Evolutionary conservation across 208 protist species (phyloP).

Genomic region (Crithidia fasciculata): DNA sequence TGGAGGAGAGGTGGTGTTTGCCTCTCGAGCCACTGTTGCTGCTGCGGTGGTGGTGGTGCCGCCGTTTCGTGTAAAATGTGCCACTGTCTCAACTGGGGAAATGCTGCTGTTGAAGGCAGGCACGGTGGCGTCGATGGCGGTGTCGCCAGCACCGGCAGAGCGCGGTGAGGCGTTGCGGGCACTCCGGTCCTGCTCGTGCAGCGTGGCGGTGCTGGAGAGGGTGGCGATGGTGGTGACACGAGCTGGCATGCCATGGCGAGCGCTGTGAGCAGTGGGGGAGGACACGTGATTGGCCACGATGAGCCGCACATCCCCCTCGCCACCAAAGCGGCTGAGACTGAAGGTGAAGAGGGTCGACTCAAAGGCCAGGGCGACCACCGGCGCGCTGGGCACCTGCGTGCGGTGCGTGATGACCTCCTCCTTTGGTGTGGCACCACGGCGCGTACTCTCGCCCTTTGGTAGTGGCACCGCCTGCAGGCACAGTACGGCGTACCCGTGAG

Average conservation of each 20-base stretch:
- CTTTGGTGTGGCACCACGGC: conserved; percentile 1
- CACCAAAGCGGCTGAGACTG: conserved; percentile 31
- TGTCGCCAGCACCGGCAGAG: neutral
- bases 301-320: conserved; percentile 41
- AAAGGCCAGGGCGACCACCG: conserved; percentile 30
- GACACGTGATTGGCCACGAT: conserved; percentile 22
- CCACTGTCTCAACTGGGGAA: neutral
- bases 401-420: conserved; percentile 1
- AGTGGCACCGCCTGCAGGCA: conserved; percentile 36
- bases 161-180: neutral
- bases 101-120: neutral
- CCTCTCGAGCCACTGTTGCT: neutral
- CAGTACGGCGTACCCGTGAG: conserved; percentile 53
- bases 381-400: conserved; percentile 11
- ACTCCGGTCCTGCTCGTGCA: neutral
- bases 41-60: neutral
- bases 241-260: conserved; percentile 5
- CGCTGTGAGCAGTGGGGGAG: neutral
- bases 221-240: conserved; percentile 4
- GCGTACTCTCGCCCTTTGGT: conserved; percentile 3
- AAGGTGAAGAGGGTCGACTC: conserved; percentile 41
- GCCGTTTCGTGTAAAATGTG: neutral
- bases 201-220: neutral
- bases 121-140: neutral
- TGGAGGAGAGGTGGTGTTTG: neutral